Evolutionary conservation across 306 rosid species (phyloP).

Genomic region (Pyrus bretschneideri): DNA sequence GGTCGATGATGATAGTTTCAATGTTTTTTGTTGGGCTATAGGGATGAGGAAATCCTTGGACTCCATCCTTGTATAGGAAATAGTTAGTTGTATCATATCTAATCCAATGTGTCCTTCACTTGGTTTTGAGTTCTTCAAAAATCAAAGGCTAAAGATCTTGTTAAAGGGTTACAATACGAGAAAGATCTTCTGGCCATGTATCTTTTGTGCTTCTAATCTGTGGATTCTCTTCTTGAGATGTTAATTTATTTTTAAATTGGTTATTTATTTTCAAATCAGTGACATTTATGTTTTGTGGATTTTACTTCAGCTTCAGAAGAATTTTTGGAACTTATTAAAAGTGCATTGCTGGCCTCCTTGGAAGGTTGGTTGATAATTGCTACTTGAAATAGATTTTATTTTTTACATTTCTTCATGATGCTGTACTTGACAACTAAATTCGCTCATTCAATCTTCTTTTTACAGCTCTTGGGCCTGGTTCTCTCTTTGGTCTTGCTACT

Average conservation of each 20-base stretch:
- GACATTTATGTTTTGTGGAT: slow-evolving; percentile 9
- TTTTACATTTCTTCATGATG: slow-evolving; percentile 14
- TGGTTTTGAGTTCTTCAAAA: background rate
- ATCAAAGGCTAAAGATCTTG: background rate
- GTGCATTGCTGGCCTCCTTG: slow-evolving; percentile 90
- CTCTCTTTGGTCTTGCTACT: slow-evolving; percentile 94
- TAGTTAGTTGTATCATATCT: background rate
- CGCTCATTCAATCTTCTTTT: slow-evolving; percentile 2
- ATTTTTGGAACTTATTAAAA: slow-evolving; percentile 87
- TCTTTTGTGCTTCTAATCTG: background rate
- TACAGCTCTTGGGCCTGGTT: slow-evolving; percentile 93
- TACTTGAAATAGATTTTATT: slow-evolving; percentile 8
- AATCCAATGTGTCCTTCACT: background rate
- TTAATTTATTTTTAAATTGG: background rate
- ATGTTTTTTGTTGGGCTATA: background rate
- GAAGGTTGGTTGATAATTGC: slow-evolving; percentile 67
- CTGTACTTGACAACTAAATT: slow-evolving; percentile 10
- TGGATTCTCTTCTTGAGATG: background rate
- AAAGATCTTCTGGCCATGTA: background rate
- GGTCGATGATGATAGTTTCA: background rate
- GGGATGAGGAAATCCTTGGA: background rate
- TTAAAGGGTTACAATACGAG: background rate
- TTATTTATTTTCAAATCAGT: background rate
- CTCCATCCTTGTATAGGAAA: background rate
- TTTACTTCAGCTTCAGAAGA: slow-evolving; percentile 87